These are phyloP conservation scores for Glycyrrhiza uralensis DNA, from an alignment of 306 rosid species.

Conservation along the genomic window DNA sequence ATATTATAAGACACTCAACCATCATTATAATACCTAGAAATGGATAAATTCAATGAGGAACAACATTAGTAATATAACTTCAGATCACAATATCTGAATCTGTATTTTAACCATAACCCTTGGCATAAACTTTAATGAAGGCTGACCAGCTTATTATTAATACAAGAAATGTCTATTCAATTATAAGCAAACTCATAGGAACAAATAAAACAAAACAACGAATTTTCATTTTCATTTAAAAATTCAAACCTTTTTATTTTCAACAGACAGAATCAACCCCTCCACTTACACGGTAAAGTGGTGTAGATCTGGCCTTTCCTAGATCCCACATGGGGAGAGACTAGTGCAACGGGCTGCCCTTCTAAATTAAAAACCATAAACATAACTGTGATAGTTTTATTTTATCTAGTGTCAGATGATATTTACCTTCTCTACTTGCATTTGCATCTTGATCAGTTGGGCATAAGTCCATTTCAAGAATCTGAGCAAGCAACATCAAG, in stretches of 20 bases:
- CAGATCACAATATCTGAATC: not conserved
- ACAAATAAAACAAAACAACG: slow-evolving; percentile 8
- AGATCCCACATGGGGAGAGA: not conserved
- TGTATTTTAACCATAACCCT: not conserved
- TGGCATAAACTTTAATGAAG: not conserved
- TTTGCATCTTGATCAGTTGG: slow-evolving; percentile 53
- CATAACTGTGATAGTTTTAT: slow-evolving; percentile 5
- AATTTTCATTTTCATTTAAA: slow-evolving; percentile 1
- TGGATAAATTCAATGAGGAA: not conserved
- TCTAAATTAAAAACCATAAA: slow-evolving; percentile 15
- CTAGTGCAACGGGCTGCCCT: slow-evolving; percentile 4
- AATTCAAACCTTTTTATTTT: not conserved
- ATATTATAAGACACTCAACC: slow-evolving; percentile 20
- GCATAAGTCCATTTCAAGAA: slow-evolving; percentile 83
- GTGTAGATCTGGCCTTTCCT: not conserved
- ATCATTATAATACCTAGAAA: slow-evolving; percentile 1
- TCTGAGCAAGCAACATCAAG: slow-evolving; percentile 46
- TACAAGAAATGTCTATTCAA: not conserved
- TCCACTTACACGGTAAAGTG: slow-evolving; percentile 10
- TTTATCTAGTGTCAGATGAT: slow-evolving; percentile 17
- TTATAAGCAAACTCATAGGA: slow-evolving; percentile 17
- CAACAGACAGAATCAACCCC: not conserved
- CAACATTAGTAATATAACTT: not conserved
- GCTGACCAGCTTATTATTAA: not conserved
- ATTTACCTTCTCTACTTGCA: slow-evolving; percentile 64